Conservation (phyloP, 495 filamentous ascomycete species). For the Penicillium chermesinum region DNA sequence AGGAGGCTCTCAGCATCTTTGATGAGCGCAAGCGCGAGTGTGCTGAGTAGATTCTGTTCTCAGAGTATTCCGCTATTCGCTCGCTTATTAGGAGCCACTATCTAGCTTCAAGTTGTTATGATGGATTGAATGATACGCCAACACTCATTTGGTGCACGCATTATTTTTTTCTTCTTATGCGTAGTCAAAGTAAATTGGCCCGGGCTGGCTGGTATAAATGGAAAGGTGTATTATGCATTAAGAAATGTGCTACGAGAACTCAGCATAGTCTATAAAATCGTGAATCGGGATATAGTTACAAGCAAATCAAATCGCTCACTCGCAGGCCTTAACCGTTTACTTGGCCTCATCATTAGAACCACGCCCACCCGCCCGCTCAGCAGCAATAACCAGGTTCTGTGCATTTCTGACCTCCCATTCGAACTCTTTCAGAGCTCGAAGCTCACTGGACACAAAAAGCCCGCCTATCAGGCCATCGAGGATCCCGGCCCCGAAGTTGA, state of each 20-base stretch:
- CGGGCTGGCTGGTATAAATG: too few relatives aligned
- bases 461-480: conserved; percentile 82
- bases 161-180: neutral
- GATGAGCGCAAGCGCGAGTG: conserved; percentile 66
- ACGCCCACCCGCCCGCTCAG: conserved; percentile 12
- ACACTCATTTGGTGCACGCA: neutral
- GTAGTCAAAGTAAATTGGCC: too few relatives aligned
- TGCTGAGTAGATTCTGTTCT: conserved; percentile 32
- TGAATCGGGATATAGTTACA: too few relatives aligned
- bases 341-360: neutral
- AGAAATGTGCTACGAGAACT: neutral
- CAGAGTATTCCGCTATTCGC: neutral
- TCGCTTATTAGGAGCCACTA: neutral
- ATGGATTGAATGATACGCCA: neutral
- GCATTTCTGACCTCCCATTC: conserved; percentile 86
- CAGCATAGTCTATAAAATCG: neutral
- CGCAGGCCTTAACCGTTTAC: neutral
- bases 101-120: neutral
- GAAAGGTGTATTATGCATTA: neutral
- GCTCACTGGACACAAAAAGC: conserved; percentile 77
- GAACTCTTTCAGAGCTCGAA: conserved; percentile 85
- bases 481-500: conserved; percentile 69
- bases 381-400: conserved; percentile 30
- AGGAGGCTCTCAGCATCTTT: conserved; percentile 73
- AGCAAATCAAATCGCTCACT: too few relatives aligned